Evolutionary conservation across 2,329 filamentous ascomycete species (phyloP), one percentile per base, ranked within the genome.

Genomic region (Plenodomus lindquistii): DNA sequence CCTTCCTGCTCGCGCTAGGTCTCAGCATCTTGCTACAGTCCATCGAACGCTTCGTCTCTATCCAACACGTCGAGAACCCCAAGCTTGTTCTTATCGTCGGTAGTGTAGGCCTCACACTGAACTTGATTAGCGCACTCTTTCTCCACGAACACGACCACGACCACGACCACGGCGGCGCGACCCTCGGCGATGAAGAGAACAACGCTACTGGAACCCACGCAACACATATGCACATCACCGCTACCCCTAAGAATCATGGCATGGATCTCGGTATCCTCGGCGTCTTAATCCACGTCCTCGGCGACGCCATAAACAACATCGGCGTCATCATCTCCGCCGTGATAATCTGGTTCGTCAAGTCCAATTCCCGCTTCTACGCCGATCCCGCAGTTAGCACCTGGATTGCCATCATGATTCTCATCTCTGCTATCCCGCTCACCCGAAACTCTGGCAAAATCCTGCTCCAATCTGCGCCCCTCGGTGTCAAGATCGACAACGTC

Each of bases 281-380:
- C 1, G 86, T 89, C 1, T 63, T 91, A 10, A 71, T 89, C 13
- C 88, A 92, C 60, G 81, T 91, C 20, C 62, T 88, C 2, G 85
- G 87, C 24, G 88, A 92, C 61, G 86, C 86, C 4, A 77, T 87
- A 54, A 91, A 91, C 73, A 92, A 92, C 59, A 69, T 91, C 10
- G 87, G 87, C 9, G 87, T 92, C 50, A 89, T 91, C 40, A 75
- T 86, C 29, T 81, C 87, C 1, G 86, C 85, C 0, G 62, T 86
- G 2, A 77, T 89, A 24, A 87, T 91, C 66, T 90, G 86, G 87
- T 75, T 85, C 47, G 76, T 80, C 0, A 65, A 78, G 22, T 83
- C 80, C 22, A 75, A 81, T 1, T 76, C 70, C 3, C 78, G 85
- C 27, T 89, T 81, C 73, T 91, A 91, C 57, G 86, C 85, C 4